Evolutionary conservation across 805 yeast genomes (phyloP).

Genomic region (Tetrapisispora namnaoensis): DNA sequence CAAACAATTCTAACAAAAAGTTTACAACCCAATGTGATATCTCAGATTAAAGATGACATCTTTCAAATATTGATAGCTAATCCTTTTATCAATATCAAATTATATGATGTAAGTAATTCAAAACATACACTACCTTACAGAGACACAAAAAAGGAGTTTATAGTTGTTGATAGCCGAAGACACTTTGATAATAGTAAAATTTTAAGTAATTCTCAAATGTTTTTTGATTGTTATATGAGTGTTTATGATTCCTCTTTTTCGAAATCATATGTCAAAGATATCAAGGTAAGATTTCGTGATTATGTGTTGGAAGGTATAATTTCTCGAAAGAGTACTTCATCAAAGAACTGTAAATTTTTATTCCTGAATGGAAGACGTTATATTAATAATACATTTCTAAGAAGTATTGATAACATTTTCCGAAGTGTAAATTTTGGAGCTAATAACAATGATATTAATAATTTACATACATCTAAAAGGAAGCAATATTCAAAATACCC

Average conservation of each 20-base stretch:
- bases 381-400: slow-evolving; percentile 11
- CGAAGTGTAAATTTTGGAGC: slow-evolving; percentile 11
- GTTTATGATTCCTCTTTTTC: slow-evolving; percentile 15
- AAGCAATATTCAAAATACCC: slow-evolving; percentile 33
- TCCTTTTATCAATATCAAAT: slow-evolving; percentile 9
- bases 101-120: not conserved
- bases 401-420: slow-evolving; percentile 16
- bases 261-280: slow-evolving; percentile 12
- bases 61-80: slow-evolving; percentile 15
- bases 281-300: slow-evolving; percentile 13
- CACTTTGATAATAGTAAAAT: no score
- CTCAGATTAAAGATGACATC: slow-evolving; percentile 11
- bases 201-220: not conserved
- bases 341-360: slow-evolving; percentile 36
- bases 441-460: not conserved
- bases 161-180: not conserved
- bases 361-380: slow-evolving; percentile 36
- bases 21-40: slow-evolving; percentile 7
- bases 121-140: not conserved
- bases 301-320: slow-evolving; percentile 32
- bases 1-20: slow-evolving; percentile 8
- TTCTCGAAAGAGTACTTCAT: slow-evolving; percentile 29
- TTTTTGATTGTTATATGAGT: not conserved
- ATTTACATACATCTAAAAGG: slow-evolving; percentile 17
- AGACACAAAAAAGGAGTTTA: no score